A percentile compares a stretch with the other conserved stretches of the same genome.
phyloP scores from a whole-genome alignment of 345 rosid species.

The Sonneratia caseolaris region DNA sequence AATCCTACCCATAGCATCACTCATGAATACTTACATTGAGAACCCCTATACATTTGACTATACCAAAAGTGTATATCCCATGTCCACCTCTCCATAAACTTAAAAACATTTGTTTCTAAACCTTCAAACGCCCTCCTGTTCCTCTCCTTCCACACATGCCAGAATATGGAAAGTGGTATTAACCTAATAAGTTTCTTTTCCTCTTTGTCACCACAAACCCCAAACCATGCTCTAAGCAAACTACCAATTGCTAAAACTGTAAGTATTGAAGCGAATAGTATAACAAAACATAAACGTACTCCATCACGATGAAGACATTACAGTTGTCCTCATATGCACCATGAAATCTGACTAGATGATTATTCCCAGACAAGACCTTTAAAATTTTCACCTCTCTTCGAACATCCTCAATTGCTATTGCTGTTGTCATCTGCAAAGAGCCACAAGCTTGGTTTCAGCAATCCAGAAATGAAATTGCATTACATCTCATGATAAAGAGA shows the following conservation, averaged over 20 bases:
- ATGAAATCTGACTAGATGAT: conserved; percentile 64
- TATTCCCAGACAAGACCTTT: conserved; percentile 73
- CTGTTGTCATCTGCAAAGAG: conserved; percentile 77
- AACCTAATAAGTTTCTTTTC: too few species aligned
- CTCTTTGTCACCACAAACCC: too few species aligned
- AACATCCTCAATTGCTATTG: conserved; percentile 82
- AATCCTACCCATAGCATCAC: too few species aligned
- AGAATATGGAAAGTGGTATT: too few species aligned
- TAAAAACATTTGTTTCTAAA: too few species aligned
- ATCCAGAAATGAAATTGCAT: not conserved
- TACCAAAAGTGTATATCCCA: too few species aligned
- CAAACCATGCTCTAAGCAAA: not conserved
- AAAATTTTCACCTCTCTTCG: conserved; percentile 86
- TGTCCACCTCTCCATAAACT: too few species aligned
- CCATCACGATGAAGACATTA: conserved; percentile 80
- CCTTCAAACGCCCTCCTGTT: too few species aligned
- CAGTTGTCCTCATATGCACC: conserved; percentile 82
- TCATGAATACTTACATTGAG: too few species aligned
- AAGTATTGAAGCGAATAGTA: not conserved
- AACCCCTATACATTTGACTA: too few species aligned
- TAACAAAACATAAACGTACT: conserved; percentile 44
- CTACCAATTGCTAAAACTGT: not conserved
- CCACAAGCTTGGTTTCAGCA: conserved; percentile 6
- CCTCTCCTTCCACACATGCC: too few species aligned
- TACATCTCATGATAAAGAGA: not conserved